Conservation (phyloP, 2,329 filamentous ascomycete genomes). For the Calonectria pseudoreteaudii region DNA sequence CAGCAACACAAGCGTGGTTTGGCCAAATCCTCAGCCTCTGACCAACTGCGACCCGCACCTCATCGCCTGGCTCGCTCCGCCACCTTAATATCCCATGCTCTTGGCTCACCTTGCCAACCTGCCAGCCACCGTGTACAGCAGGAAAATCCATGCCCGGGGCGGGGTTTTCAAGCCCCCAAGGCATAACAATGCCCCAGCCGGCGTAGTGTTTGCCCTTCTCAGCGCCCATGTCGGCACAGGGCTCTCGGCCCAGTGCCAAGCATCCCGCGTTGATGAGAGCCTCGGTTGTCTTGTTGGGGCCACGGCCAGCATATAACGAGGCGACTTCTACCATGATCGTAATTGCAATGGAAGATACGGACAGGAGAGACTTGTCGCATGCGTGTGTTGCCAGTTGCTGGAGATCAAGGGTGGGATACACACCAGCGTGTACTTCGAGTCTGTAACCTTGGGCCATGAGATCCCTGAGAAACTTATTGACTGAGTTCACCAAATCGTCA, state of each 20-base stretch:
- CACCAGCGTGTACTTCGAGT: slow-evolving; percentile 79
- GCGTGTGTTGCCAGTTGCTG: slow-evolving; percentile 81
- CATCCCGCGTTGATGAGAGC: not conserved
- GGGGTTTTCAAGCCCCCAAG: slow-evolving; percentile 60
- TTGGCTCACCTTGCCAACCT: slow-evolving; percentile 77
- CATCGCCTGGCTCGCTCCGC: slow-evolving; percentile 57
- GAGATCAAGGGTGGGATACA: slow-evolving; percentile 79
- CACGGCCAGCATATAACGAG: slow-evolving; percentile 65
- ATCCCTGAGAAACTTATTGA: slow-evolving; percentile 49
- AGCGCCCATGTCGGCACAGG: slow-evolving; percentile 65
- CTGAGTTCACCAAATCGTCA: slow-evolving; percentile 53
- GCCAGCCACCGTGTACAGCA: slow-evolving; percentile 63
- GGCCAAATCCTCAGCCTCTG: slow-evolving; percentile 78
- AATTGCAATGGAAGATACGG: slow-evolving; percentile 68
- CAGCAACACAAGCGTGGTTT: slow-evolving; percentile 82
- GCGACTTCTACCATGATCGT: slow-evolving; percentile 77
- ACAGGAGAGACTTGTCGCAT: slow-evolving; percentile 52
- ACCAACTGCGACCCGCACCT: slow-evolving; percentile 67
- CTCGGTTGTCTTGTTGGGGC: slow-evolving; percentile 21
- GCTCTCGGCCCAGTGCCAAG: slow-evolving; percentile 58
- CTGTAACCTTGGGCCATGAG: slow-evolving; percentile 52
- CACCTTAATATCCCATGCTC: slow-evolving; percentile 80
- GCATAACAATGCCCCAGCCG: slow-evolving; percentile 72
- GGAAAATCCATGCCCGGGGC: slow-evolving; percentile 54
- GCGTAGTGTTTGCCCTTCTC: slow-evolving; percentile 61